Conservation (phyloP, 2,329 filamentous ascomycete genomes). For the Cordyceps militaris region DNA sequence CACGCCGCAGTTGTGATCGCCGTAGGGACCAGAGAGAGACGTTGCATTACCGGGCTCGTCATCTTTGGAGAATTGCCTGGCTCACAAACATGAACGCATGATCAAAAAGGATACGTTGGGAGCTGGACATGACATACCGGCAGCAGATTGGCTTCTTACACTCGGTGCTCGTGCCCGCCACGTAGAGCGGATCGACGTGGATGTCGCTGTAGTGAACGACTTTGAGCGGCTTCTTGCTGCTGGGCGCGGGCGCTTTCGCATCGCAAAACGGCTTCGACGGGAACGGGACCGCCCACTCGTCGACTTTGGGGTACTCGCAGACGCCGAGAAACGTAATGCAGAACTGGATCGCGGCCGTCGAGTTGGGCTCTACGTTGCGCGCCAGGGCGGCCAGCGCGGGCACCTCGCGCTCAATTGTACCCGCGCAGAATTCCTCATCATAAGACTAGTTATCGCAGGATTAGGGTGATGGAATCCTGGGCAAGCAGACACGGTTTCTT, state of each 20-base stretch:
- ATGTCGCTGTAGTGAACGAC: constrained; percentile 57
- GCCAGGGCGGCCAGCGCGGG: constrained; percentile 46
- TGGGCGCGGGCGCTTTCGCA: constrained; percentile 30
- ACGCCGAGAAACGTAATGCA: constrained; percentile 48
- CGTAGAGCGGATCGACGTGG: constrained; percentile 50
- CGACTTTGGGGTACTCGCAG: constrained; percentile 42
- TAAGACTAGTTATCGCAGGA: constrained; percentile 31
- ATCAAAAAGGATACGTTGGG: neutral
- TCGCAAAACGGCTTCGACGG: constrained; percentile 34
- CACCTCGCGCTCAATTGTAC: constrained; percentile 43
- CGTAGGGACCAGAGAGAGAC: constrained; percentile 44
- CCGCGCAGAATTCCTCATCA: constrained; percentile 49
- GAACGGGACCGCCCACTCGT: constrained; percentile 36
- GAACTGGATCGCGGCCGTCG: constrained; percentile 43
- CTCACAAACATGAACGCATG: neutral
- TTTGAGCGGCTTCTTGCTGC: constrained; percentile 40
- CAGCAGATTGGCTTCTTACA: constrained; percentile 56
- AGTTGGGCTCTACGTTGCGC: constrained; percentile 39
- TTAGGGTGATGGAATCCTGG: neutral
- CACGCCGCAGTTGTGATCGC: constrained; percentile 46
- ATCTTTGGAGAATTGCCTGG: constrained; percentile 36
- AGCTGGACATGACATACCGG: constrained; percentile 28
- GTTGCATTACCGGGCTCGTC: constrained; percentile 41
- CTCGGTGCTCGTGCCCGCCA: constrained; percentile 43
- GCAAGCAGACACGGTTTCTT: neutral